Percentiles rank a stretch among this genome's conserved stretches.
phyloP scores from a whole-genome alignment of 2,329 filamentous ascomycete genomes.

The Aspergillus flavus region DNA sequence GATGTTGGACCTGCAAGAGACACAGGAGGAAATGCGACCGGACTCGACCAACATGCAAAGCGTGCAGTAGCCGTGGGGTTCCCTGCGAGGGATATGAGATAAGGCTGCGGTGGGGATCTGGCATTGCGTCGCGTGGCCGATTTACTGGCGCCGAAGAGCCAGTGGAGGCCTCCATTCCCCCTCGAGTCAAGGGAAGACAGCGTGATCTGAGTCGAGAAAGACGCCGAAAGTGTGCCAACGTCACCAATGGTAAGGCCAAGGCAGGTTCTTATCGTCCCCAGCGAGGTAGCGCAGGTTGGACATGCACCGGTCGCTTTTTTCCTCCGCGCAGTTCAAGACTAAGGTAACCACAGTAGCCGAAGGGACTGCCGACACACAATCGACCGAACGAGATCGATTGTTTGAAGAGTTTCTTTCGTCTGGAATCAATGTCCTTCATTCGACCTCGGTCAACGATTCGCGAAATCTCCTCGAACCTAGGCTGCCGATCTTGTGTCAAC shows the following conservation, averaged over 20 bases:
- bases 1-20: conserved; percentile 37
- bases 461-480: conserved; percentile 20
- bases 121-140: conserved; percentile 35
- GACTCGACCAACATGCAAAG: conserved; percentile 27
- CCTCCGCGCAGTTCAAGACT: neutral
- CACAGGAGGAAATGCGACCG: conserved; percentile 33
- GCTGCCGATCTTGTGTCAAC: conserved; percentile 25
- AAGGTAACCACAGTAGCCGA: neutral
- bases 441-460: conserved; percentile 24
- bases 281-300: neutral
- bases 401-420: conserved; percentile 20
- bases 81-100: conserved; percentile 36
- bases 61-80: conserved; percentile 26
- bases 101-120: conserved; percentile 33
- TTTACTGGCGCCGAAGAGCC: conserved; percentile 35
- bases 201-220: conserved; percentile 28
- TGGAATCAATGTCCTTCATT: conserved; percentile 33
- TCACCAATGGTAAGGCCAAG: neutral
- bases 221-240: neutral
- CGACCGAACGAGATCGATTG: neutral
- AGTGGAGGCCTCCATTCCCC: conserved; percentile 24
- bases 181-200: conserved; percentile 27
- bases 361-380: neutral
- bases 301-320: neutral
- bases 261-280: neutral